A percentile compares a stretch with the other conserved stretches of the same genome.
phyloP scores from a whole-genome alignment of 108 stramenopile genomes.

The Cyclotella cryptica region DNA sequence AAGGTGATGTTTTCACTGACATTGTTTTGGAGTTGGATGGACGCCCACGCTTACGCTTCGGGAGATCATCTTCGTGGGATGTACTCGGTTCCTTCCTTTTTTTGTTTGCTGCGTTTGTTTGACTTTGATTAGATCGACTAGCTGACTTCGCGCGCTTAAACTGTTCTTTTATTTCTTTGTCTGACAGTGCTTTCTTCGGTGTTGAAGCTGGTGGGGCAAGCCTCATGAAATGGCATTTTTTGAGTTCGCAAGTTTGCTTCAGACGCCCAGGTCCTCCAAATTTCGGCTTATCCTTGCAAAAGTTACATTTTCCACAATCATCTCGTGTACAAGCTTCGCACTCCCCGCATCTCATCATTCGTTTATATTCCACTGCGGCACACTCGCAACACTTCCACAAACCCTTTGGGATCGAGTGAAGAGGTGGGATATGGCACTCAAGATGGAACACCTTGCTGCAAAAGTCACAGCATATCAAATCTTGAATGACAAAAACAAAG shows the following conservation, averaged over 20 bases:
- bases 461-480: constrained; percentile 55
- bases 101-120: background rate
- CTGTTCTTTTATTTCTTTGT: constrained; percentile 23
- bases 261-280: constrained; percentile 40
- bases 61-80: background rate
- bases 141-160: constrained; percentile 2
- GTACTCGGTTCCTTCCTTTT: constrained; percentile 1
- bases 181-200: constrained; percentile 15
- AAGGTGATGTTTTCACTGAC: too few relatives aligned
- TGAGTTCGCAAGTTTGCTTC: constrained; percentile 39
- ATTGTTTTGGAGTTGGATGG: too few relatives aligned
- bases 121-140: too few relatives aligned
- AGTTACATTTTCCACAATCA: constrained; percentile 47
- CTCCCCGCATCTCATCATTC: constrained; percentile 50
- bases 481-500: constrained; percentile 4
- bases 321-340: constrained; percentile 42
- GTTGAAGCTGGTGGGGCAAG: constrained; percentile 45
- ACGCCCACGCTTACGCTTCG: too few relatives aligned
- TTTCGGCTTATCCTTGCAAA: constrained; percentile 43
- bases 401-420: constrained; percentile 30
- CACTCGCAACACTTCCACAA: constrained; percentile 59
- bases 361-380: constrained; percentile 42
- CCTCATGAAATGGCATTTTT: constrained; percentile 43
- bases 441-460: constrained; percentile 47
- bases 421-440: constrained; percentile 52